These are phyloP conservation scores for Hippophae rhamnoides DNA, from an alignment of 306 rosid species.

Conservation along the genomic window DNA sequence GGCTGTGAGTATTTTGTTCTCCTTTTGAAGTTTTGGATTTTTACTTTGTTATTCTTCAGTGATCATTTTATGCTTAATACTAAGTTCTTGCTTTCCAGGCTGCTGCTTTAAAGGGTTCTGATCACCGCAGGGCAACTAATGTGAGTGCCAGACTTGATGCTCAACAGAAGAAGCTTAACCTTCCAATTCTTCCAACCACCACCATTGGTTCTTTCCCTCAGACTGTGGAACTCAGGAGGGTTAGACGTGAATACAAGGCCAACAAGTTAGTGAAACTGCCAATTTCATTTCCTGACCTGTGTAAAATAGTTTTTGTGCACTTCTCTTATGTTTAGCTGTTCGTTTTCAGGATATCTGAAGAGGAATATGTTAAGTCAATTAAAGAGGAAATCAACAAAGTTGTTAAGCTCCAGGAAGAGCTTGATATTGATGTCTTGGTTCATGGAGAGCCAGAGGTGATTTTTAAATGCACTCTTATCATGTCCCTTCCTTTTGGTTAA, in stretches of 20 bases:
- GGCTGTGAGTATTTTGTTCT: conserved; percentile 56
- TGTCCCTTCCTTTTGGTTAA: background rate
- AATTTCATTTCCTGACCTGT: conserved; percentile 4
- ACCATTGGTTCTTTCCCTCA: conserved; percentile 96
- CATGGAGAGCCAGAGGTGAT: conserved; percentile 95
- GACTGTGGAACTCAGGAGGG: conserved; percentile 80
- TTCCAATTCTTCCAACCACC: conserved; percentile 90
- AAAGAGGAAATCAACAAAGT: conserved; percentile 67
- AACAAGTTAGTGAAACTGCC: conserved; percentile 46
- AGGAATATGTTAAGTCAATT: conserved; percentile 61
- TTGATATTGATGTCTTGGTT: conserved; percentile 86
- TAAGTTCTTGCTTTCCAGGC: conserved; percentile 41
- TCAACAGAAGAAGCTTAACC: conserved; percentile 90
- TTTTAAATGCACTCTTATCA: background rate
- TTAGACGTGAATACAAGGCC: conserved; percentile 91
- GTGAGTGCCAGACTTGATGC: conserved; percentile 85
- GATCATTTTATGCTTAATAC: conserved; percentile 8
- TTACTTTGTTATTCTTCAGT: conserved; percentile 6
- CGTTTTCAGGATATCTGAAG: conserved; percentile 64
- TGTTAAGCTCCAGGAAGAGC: conserved; percentile 79
- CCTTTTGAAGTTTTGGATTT: background rate
- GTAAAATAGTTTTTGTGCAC: conserved; percentile 1
- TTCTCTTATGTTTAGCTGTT: conserved; percentile 1
- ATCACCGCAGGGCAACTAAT: conserved; percentile 75
- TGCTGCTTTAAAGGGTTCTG: conserved; percentile 83